These are phyloP conservation scores for Dactylellina haptotyla DNA, from an alignment of 2,329 filamentous ascomycete species.

Conservation along the genomic window DNA sequence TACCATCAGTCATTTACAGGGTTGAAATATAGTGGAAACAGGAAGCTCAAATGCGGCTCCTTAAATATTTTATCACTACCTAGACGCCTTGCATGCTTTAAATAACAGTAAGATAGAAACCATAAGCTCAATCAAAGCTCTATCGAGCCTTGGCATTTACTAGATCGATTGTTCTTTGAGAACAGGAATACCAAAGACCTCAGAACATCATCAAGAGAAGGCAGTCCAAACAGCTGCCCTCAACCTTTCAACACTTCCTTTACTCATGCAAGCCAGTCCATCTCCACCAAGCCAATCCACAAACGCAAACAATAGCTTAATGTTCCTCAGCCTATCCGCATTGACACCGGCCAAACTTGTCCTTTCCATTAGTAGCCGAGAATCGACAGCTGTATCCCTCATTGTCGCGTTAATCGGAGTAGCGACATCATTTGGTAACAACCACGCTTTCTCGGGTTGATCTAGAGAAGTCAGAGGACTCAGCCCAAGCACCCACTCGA, in stretches of 20 bases:
- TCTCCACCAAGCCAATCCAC: conserved; percentile 66
- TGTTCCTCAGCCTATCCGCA: conserved; percentile 70
- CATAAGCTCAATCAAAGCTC: no score
- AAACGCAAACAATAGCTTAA: conserved; percentile 74
- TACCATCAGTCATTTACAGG: no score
- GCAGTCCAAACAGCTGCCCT: conserved; percentile 66
- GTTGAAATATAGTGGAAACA: no score
- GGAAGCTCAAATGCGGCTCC: no score
- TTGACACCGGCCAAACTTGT: conserved; percentile 65
- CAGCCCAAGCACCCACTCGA: conserved; percentile 80
- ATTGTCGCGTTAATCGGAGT: conserved; percentile 65
- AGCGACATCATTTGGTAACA: conserved; percentile 68
- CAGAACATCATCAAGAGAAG: conserved; percentile 52
- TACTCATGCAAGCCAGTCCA: conserved; percentile 67
- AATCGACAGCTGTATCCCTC: conserved; percentile 74
- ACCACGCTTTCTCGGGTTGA: conserved; percentile 73
- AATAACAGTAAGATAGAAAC: no score
- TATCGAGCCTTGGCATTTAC: no score
- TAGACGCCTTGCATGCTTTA: no score
- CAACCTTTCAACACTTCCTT: conserved; percentile 68
- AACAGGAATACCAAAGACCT: neutral
- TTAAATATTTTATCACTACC: no score
- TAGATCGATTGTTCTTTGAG: no score
- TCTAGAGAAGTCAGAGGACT: conserved; percentile 67
- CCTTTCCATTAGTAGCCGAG: conserved; percentile 73